A percentile compares a stretch with the other conserved stretches of the same genome.
phyloP scores from a whole-genome alignment of 345 rosid genomes.

The Microcos paniculata region DNA sequence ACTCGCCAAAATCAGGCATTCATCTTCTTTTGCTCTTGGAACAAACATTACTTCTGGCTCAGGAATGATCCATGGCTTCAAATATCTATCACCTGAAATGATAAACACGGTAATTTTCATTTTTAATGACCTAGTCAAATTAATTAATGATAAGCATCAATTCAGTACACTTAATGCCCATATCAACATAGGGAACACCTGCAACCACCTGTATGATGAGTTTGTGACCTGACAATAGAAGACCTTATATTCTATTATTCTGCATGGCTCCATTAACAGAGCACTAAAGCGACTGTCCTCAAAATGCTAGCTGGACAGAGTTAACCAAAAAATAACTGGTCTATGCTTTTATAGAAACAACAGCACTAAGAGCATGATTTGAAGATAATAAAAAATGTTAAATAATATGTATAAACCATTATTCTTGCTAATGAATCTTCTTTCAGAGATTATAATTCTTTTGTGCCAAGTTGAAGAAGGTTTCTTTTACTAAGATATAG shows the following conservation, averaged over 20 bases:
- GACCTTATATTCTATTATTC: not conserved
- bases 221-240: not conserved
- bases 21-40: slow-evolving; percentile 87
- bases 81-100: slow-evolving; percentile 81
- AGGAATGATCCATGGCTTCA: slow-evolving; percentile 95
- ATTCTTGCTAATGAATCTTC: no score
- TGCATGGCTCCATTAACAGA: not conserved
- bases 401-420: no score
- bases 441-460: not conserved
- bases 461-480: not conserved
- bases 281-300: not conserved
- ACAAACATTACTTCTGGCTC: slow-evolving; percentile 86
- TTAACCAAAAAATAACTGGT: not conserved
- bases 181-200: not conserved
- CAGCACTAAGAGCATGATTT: no score
- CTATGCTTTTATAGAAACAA: not conserved
- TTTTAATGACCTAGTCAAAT: not conserved
- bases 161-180: not conserved
- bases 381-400: no score
- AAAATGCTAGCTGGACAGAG: not conserved
- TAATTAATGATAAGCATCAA: not conserved
- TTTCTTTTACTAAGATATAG: not conserved
- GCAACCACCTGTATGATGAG: not conserved
- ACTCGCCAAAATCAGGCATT: slow-evolving; percentile 84
- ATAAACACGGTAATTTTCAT: not conserved